These are phyloP conservation scores for Verticillium albo-atrum DNA, from an alignment of 2,329 filamentous ascomycete species.

Conservation along the genomic window DNA sequence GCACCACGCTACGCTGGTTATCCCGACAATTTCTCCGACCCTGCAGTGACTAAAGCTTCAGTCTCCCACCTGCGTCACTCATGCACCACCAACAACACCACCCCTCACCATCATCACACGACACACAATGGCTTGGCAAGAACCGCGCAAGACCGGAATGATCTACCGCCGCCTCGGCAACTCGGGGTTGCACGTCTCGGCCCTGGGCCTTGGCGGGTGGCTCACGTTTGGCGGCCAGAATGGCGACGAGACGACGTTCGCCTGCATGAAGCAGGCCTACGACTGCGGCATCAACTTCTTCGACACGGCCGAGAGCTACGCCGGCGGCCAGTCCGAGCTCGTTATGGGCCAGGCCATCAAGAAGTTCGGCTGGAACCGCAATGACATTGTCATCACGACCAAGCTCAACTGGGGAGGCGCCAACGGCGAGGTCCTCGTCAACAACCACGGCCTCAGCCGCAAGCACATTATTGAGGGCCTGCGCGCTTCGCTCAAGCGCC, in stretches of 20 bases:
- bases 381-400: slow-evolving; percentile 56
- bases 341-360: slow-evolving; percentile 61
- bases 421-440: slow-evolving; percentile 57
- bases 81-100: no score
- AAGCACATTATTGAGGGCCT: slow-evolving; percentile 60
- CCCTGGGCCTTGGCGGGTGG: slow-evolving; percentile 61
- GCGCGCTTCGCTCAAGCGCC: slow-evolving; percentile 50
- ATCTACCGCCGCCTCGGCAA: slow-evolving; percentile 35
- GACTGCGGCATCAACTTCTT: slow-evolving; percentile 60
- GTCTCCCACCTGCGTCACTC: not conserved
- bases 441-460: slow-evolving; percentile 55
- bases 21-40: not conserved
- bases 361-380: slow-evolving; percentile 56
- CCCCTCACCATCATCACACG: no score
- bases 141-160: slow-evolving; percentile 40
- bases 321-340: slow-evolving; percentile 58
- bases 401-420: slow-evolving; percentile 63
- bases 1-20: not conserved
- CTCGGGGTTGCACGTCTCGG: slow-evolving; percentile 63
- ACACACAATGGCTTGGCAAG: slow-evolving; percentile 33
- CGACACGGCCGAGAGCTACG: slow-evolving; percentile 56
- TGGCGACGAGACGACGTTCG: slow-evolving; percentile 56
- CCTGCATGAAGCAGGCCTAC: slow-evolving; percentile 59
- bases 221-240: slow-evolving; percentile 65
- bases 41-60: not conserved